Base-by-base conservation (phyloP, 306 rosid species). In the Prinsepia uniflora region DNA sequence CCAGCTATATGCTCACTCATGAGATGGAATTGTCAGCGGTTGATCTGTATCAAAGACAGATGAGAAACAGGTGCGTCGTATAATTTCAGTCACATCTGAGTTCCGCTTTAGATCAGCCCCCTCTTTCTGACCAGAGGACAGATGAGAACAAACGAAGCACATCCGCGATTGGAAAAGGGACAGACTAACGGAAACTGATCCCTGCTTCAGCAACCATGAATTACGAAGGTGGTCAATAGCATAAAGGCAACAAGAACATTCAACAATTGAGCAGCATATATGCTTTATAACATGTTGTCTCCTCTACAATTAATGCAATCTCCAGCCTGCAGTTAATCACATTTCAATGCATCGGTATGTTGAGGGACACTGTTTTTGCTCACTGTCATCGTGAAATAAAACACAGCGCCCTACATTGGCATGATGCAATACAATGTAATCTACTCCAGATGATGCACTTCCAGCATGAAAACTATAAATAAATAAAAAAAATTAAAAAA, bases 121-220 rank as follows among this genome's bases (percentile, higher is more conserved):
- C 42, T 86, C 97, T 62, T 89, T 89, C 77, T 91, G 97, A 68
- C 99, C 99, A 54, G 99, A 94, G 73, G 95, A 82, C 73, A 94
- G 83, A 80, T 94, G 99, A 41, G 99, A 94, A 80, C 99, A 94
- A 75, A 94, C 96, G 68, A 94, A 91, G 84, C 97, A 94, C 84
- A 94, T 10, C 39, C 95, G 88, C 7, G 99, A 89, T 59, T 94
- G 99, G 68, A 84, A 94, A 49, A 94, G 88, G 11, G 97, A 87
- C 99, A 94, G 84, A 58, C 99, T 94, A 10, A 94, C 82, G 8
- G 99, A 91, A 79, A 94, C 97, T 19, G 99, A 94, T 20, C 99
- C 99, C 99, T 93, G 90, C 86, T 83, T 72, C 65, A 60, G 18
- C 46, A 68, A 80, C 39, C 57, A 68, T 40, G 9, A 78, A 74